A percentile compares a stretch with the other conserved stretches of the same genome.
Evolutionary conservation across 768 basidiomycete species (phyloP).

Genomic region (Russula earlei): DNA sequence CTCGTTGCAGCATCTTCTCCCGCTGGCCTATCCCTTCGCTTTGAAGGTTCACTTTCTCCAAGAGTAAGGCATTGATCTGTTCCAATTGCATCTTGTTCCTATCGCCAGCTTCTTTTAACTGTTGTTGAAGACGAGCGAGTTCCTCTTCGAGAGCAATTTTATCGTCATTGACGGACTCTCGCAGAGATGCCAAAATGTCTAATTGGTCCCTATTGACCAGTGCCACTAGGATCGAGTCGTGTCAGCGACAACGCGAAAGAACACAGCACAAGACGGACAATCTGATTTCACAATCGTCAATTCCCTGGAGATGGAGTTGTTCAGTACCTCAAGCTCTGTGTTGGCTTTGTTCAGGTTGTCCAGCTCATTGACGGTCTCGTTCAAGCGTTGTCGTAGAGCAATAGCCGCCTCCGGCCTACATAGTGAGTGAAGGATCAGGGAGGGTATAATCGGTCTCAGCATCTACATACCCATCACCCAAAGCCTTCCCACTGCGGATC

Average conservation of each 20-base stretch:
- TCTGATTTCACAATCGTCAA: constrained; percentile 81
- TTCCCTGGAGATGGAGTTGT: constrained; percentile 52
- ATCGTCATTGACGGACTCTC: constrained; percentile 85
- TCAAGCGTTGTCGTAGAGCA: constrained; percentile 77
- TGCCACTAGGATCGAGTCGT: constrained; percentile 49
- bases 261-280: constrained; percentile 37
- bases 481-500: constrained; percentile 76
- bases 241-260: constrained; percentile 2
- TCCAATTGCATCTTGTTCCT: constrained; percentile 89
- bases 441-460: neutral
- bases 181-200: constrained; percentile 75
- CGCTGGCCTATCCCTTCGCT: constrained; percentile 84
- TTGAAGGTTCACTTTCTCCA: constrained; percentile 89
- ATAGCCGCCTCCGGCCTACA: constrained; percentile 75
- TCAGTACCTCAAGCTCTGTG: constrained; percentile 60
- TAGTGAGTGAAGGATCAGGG: neutral
- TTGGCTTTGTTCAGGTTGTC: constrained; percentile 62
- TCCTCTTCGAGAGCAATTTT: constrained; percentile 68
- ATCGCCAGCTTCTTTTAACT: constrained; percentile 63
- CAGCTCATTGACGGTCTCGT: constrained; percentile 78
- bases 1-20: constrained; percentile 78
- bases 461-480: constrained; percentile 64
- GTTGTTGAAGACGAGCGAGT: constrained; percentile 49
- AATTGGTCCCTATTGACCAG: constrained; percentile 91
- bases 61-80: constrained; percentile 71